Evolutionary conservation across 2,329 filamentous ascomycete species (phyloP), one percentile per base, ranked within the genome.

Genomic region (Nannizzia gypsea): DNA sequence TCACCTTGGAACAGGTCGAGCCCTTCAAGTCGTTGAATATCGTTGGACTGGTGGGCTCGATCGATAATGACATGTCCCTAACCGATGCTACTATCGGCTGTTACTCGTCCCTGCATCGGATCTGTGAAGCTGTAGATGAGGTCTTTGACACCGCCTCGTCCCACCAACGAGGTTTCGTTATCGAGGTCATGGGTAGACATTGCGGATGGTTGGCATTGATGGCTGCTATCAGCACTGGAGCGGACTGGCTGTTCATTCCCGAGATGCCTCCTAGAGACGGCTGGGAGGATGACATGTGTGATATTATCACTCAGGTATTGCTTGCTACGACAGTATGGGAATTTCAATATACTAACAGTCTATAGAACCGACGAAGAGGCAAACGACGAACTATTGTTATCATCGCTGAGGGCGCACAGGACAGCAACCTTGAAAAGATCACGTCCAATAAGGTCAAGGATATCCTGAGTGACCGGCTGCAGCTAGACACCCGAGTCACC

Each of bases 331-430:
- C 9, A 11, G 8, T 36, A 36, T 11, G 13, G 13, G 9, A 9
- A 11, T 36, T 36, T 13, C 13, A 11, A 36, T 36, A 3, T 38
- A 17, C 60, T 42, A 50, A 59, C 59, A 59, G 9, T 36, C 8
- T 64, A 63, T 71, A 93, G 85, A 93, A 97, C 76, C 86, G 93
- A 65, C 79, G 81, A 63, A 81, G 90, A 70, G 93, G 93, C 69
- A 99, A 97, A 81, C 84, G 93, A 68, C 95, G 96, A 79, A 97
- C 93, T 1, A 97, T 97, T 67, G 92, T 99, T 68, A 96, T 99
- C 67, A 88, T 99, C 58, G 93, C 93, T 58, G 93, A 99, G 76
- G 93, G 93, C 66, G 93, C 93, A 54, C 87, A 91, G 66, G 91
- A 96, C 75, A 81, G 82, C 64, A 77, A 92, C 58, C 83, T 96